A percentile compares a stretch with the other conserved stretches of the same genome.
phyloP scores from a whole-genome alignment of 129 eudicot genomes.

The Escallonia herrerae region DNA sequence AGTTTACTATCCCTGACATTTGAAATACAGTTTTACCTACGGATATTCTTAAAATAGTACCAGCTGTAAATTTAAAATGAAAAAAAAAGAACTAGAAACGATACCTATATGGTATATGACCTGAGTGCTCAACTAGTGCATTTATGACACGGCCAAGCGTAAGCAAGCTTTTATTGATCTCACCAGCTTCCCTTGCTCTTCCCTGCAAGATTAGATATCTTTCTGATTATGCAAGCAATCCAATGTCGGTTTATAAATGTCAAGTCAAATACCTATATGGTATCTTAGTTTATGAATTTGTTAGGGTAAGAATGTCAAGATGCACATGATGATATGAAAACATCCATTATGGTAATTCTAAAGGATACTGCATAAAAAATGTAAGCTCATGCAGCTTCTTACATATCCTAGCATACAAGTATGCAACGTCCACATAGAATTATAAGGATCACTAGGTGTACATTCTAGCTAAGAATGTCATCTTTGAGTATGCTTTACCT shows the following conservation, averaged over 20 bases:
- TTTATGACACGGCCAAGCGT: slow-evolving; percentile 96
- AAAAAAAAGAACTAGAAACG: background rate
- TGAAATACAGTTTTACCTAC: background rate
- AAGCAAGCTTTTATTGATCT: slow-evolving; percentile 94
- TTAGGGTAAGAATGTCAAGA: no score
- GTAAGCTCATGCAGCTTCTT: no score
- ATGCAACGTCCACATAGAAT: no score
- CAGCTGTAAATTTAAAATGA: background rate
- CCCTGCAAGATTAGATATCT: slow-evolving; percentile 44
- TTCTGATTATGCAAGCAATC: background rate
- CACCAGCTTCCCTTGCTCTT: slow-evolving; percentile 99
- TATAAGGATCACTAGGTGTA: background rate
- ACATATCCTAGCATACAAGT: no score
- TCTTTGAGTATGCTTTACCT: slow-evolving; percentile 33
- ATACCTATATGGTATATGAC: slow-evolving; percentile 95
- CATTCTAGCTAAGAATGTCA: background rate
- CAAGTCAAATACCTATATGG: no score
- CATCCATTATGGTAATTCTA: no score
- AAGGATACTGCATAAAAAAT: no score
- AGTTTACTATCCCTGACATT: slow-evolving; percentile 81
- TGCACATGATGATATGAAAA: background rate
- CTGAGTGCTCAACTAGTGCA: slow-evolving; percentile 94
- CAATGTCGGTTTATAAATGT: background rate
- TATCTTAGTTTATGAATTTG: no score
- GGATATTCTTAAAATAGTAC: background rate